Percentiles rank a stretch among this genome's conserved stretches.
phyloP scores from a whole-genome alignment of 805 yeast species.

The Saccharomycopsis babjevae region DNA sequence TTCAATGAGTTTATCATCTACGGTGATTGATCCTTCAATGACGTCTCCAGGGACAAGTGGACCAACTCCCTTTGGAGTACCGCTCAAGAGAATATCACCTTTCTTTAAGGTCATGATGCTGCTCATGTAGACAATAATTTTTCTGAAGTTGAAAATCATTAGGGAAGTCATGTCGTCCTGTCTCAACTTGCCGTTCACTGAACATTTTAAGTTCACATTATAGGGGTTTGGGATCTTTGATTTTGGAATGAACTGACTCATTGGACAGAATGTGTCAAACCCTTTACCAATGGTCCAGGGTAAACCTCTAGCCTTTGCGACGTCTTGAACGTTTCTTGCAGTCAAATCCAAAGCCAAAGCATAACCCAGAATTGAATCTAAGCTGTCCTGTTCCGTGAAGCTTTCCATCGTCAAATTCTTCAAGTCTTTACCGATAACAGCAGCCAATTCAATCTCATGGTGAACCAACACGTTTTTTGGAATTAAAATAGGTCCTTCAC shows the following conservation, averaged over 20 bases:
- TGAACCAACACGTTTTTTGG: conserved; percentile 78
- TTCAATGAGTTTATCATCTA: conserved; percentile 46
- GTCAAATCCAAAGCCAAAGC: conserved; percentile 89
- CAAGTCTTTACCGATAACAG: conserved; percentile 55
- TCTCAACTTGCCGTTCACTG: conserved; percentile 55
- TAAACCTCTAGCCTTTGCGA: conserved; percentile 83
- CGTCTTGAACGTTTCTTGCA: conserved; percentile 92
- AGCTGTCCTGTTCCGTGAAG: conserved; percentile 56
- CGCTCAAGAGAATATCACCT: conserved; percentile 88
- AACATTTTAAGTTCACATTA: conserved; percentile 43
- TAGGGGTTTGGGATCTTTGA: conserved; percentile 60
- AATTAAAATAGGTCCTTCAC: conserved; percentile 52
- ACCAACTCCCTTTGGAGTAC: conserved; percentile 99
- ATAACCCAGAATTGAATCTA: conserved; percentile 75
- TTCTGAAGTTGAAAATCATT: conserved; percentile 84
- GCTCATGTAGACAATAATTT: conserved; percentile 70
- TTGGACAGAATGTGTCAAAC: conserved; percentile 88
- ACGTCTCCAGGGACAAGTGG: conserved; percentile 67
- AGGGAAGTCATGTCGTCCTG: conserved; percentile 70
- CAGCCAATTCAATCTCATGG: conserved; percentile 89
- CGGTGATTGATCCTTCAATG: conserved; percentile 51
- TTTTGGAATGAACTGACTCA: conserved; percentile 67
- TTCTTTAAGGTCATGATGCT: conserved; percentile 83
- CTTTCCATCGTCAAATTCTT: conserved; percentile 41
- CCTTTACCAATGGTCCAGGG: conserved; percentile 98